These are phyloP conservation scores for Diospyros kaki DNA, from an alignment of 148 eudicot genomes.

Conservation along the genomic window DNA sequence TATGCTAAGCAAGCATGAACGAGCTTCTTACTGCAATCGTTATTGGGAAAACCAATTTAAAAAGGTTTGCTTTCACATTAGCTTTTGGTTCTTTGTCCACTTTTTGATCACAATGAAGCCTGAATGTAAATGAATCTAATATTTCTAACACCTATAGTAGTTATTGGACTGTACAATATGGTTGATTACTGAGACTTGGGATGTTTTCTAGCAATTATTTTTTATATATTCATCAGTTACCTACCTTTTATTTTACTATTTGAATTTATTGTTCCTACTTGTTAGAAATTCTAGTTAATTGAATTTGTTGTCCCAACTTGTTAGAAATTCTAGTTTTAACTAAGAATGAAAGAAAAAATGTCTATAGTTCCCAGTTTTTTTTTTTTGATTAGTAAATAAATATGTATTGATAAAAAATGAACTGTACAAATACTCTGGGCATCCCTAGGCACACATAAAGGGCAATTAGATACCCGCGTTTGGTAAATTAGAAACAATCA, in stretches of 20 bases:
- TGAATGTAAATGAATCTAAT: slow-evolving; percentile 1
- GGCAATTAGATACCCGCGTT: no score
- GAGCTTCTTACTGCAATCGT: slow-evolving; percentile 92
- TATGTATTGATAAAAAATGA: no score
- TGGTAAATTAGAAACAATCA: no score
- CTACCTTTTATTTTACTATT: background rate
- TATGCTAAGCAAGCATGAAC: slow-evolving; percentile 92
- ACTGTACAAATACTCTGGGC: no score
- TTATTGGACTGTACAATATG: background rate
- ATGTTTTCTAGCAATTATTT: background rate
- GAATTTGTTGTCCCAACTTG: background rate
- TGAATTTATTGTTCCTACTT: no score
- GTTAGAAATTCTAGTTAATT: background rate
- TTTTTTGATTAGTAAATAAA: background rate
- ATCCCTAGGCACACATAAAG: no score
- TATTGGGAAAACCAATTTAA: slow-evolving; percentile 95
- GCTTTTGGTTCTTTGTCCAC: slow-evolving; percentile 4
- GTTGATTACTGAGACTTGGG: background rate
- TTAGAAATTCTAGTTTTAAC: background rate
- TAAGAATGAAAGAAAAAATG: background rate
- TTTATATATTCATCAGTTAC: background rate
- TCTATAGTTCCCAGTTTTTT: background rate
- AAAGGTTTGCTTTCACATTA: slow-evolving; percentile 48
- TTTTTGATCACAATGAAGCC: background rate
- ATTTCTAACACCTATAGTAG: background rate